Base-by-base conservation (phyloP, 805 yeast genomes). In the Wickerhamiella dianesei region DNA sequence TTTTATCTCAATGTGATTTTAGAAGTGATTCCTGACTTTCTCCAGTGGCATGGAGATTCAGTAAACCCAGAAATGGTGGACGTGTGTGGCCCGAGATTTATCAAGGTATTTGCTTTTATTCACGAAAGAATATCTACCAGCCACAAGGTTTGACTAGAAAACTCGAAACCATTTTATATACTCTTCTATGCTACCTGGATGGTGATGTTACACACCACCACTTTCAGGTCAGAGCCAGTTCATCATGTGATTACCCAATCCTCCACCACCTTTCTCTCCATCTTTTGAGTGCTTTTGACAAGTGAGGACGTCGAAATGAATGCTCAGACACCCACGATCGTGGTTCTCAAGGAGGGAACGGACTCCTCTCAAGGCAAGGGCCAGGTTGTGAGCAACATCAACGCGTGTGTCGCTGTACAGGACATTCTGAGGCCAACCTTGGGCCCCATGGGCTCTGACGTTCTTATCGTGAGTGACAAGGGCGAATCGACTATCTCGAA, bases 361-460 rank as follows among this genome's bases (percentile, higher is more conserved):
- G 98, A 92, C 61, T 71, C 94, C 29, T 83, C 96, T 14, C 99
- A 92, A 65, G 99, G 99, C 35, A 77, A 80, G 54, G 97, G 97
- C 20, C 98, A 92, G 71, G 83, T 87, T 55, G 79, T 92, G 58
- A 82, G 89, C 53, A 92, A 92, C 61, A 92, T 92, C 63, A 89
- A 89, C 70, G 97, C 98, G 2, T 92, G 98, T 67, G 65, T 89
- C 52, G 97, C 98, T 25, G 85, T 92, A 53, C 97, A 92, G 69
- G 98, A 92, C 56, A 86, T 96, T 25, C 72, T 92, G 59, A 81
- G 82, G 57, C 87, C 97, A 45, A 92, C 99, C 0, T 72, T 92
- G 54, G 99, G 99, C 3, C 99, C 99, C 43, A 74, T 92, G 57
- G 99, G 99, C 21, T 84, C 95, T 32, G 99, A 92, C 66, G 88